These are phyloP conservation scores for Xylariaceae sp. DNA, from an alignment of 2,329 filamentous ascomycete genomes.

Conservation along the genomic window DNA sequence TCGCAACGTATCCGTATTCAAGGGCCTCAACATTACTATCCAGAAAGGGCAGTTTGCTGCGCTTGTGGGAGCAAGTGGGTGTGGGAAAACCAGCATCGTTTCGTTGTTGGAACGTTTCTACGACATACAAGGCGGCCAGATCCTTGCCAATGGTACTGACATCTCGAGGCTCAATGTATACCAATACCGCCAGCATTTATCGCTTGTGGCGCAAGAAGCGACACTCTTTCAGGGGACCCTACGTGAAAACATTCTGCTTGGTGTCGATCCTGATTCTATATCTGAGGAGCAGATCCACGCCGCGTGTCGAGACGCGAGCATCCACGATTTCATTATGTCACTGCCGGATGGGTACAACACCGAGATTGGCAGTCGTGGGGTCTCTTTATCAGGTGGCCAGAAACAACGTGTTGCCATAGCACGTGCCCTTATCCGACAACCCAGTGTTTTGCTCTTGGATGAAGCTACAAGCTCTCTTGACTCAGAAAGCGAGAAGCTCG, in stretches of 20 bases:
- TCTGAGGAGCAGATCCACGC: slow-evolving; percentile 49
- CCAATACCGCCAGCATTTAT: slow-evolving; percentile 60
- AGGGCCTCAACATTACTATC: slow-evolving; percentile 59
- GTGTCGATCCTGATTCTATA: slow-evolving; percentile 52
- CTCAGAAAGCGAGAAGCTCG: slow-evolving; percentile 51
- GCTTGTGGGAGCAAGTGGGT: slow-evolving; percentile 66
- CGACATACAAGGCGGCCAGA: slow-evolving; percentile 58
- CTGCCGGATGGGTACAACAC: slow-evolving; percentile 67
- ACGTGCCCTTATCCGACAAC: slow-evolving; percentile 62
- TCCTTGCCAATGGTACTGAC: slow-evolving; percentile 60
- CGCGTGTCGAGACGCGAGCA: slow-evolving; percentile 58
- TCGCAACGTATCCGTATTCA: slow-evolving; percentile 54
- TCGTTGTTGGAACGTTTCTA: slow-evolving; percentile 67
- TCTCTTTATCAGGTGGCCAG: slow-evolving; percentile 66
- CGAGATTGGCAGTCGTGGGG: slow-evolving; percentile 61
- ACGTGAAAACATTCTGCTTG: slow-evolving; percentile 66
- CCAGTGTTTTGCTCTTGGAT: slow-evolving; percentile 64
- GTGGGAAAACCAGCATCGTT: slow-evolving; percentile 70
- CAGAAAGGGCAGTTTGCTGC: slow-evolving; percentile 67
- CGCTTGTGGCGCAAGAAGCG: slow-evolving; percentile 71
- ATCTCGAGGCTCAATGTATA: slow-evolving; percentile 56
- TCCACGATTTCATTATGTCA: slow-evolving; percentile 66
- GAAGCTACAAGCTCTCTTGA: slow-evolving; percentile 71
- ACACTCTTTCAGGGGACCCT: slow-evolving; percentile 61
- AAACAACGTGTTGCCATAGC: slow-evolving; percentile 69